These are phyloP conservation scores for Solanum rostratum DNA, from an alignment of 257 asterid genomes.

Conservation along the genomic window DNA sequence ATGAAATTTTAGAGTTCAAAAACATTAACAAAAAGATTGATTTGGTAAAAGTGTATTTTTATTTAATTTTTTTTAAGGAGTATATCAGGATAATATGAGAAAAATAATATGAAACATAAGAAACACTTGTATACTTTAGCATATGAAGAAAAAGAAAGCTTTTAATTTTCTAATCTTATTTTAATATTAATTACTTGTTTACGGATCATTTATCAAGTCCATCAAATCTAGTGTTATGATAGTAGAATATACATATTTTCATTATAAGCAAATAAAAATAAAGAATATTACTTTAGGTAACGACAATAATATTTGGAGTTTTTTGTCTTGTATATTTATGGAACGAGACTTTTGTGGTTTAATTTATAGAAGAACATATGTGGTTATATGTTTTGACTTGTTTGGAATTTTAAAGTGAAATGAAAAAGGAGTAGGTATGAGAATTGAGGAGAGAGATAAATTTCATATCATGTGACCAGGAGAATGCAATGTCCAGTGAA, in stretches of 20 bases:
- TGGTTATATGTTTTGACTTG: neutral
- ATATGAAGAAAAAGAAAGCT: neutral
- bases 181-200: too few species aligned
- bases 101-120: neutral
- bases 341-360: neutral
- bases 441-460: too few species aligned
- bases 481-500: too few species aligned
- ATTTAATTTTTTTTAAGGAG: neutral
- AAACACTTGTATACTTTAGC: neutral
- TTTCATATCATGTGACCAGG: neutral
- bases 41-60: neutral
- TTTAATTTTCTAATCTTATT: neutral
- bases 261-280: too few species aligned
- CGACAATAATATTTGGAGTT: neutral
- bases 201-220: too few species aligned
- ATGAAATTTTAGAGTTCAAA: neutral
- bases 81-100: neutral
- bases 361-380: neutral
- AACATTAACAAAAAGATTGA: neutral
- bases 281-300: too few species aligned
- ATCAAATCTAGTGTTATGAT: too few species aligned
- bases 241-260: too few species aligned
- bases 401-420: neutral
- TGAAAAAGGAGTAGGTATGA: too few species aligned
- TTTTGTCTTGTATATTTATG: neutral